Base-by-base conservation (phyloP, 192 early-diverging fungal species). In the Rhizophagus clarus region DNA sequence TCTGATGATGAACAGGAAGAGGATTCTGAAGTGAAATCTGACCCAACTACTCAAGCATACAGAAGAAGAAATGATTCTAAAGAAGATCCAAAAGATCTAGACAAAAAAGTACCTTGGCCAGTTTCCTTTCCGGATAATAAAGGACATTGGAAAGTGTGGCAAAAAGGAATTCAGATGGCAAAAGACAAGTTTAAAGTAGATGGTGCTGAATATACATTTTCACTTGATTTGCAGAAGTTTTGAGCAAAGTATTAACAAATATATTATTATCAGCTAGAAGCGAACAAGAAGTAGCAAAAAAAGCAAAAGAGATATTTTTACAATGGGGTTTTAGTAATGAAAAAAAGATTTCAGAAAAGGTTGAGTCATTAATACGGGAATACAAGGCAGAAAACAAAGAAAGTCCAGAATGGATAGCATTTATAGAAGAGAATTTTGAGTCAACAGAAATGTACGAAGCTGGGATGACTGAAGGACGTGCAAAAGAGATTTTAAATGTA, bases 141-240 rank as follows among this genome's bases (percentile, higher is more conserved):
- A 77, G 29, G 37, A 9, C 40, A 77, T 42, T 20, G 29, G 1
- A 14, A 28, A 64, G 29, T 77, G 66, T 77, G 61, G 40, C 75
- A 77, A 66, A 77, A 77, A 6, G 37, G 49, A 77, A 77, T 77
- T 64, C 75, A 64, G 56, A n/a, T n/a, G n/a, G n/a, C n/a, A n/a
- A n/a, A n/a, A n/a, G n/a, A n/a, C n/a, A n/a, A n/a, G n/a, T n/a
- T n/a, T n/a, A n/a, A n/a, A n/a, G n/a, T n/a, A n/a, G n/a, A n/a
- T n/a, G n/a, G n/a, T n/a, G n/a, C n/a, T n/a, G n/a, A n/a, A n/a
- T n/a, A n/a, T n/a, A n/a, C n/a, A n/a, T n/a, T n/a, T n/a, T n/a
- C n/a, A n/a, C n/a, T n/a, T n/a, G n/a, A n/a, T n/a, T n/a, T n/a
- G n/a, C n/a, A n/a, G n/a, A n/a, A n/a, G n/a, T 40, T 75, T 3